Percentiles rank a stretch among this genome's conserved stretches.
Conservation (phyloP, 2,329 filamentous ascomycete species). For the Ascochyta pisi region DNA sequence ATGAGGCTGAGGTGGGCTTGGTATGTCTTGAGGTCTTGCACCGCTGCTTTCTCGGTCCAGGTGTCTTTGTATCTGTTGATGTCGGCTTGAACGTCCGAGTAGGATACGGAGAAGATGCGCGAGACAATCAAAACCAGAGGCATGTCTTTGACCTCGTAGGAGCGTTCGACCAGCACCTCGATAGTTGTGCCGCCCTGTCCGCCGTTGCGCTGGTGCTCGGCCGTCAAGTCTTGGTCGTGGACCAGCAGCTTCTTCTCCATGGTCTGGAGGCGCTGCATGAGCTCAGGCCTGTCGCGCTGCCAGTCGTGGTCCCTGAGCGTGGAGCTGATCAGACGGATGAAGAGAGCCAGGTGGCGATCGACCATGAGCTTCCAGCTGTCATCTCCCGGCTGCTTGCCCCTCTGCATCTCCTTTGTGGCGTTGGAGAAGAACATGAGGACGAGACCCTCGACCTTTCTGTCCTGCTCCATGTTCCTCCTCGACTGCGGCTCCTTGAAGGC, state of each 20-base stretch:
- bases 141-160: slow-evolving; percentile 97
- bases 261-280: slow-evolving; percentile 77
- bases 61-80: slow-evolving; percentile 79
- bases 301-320: slow-evolving; percentile 85
- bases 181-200: slow-evolving; percentile 69
- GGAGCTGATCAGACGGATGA: slow-evolving; percentile 82
- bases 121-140: slow-evolving; percentile 86
- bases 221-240: slow-evolving; percentile 87
- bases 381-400: slow-evolving; percentile 77
- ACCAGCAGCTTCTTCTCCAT: slow-evolving; percentile 93
- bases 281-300: slow-evolving; percentile 82
- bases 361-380: slow-evolving; percentile 91
- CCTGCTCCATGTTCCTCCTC: slow-evolving; percentile 90
- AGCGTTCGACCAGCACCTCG: slow-evolving; percentile 83
- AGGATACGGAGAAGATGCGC: slow-evolving; percentile 81
- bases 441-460: slow-evolving; percentile 88
- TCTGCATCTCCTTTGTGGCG: slow-evolving; percentile 87
- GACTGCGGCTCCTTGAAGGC: slow-evolving; percentile 89
- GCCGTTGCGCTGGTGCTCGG: slow-evolving; percentile 64
- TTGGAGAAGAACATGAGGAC: slow-evolving; percentile 96
- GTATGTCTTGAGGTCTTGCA: slow-evolving; percentile 92
- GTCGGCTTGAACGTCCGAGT: slow-evolving; percentile 82
- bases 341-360: slow-evolving; percentile 92
- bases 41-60: slow-evolving; percentile 91
- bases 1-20: slow-evolving; percentile 86